Percentiles rank a stretch among this genome's conserved stretches.
phyloP scores from a whole-genome alignment of 805 yeast genomes.

The Ogataea paradorogensis region DNA sequence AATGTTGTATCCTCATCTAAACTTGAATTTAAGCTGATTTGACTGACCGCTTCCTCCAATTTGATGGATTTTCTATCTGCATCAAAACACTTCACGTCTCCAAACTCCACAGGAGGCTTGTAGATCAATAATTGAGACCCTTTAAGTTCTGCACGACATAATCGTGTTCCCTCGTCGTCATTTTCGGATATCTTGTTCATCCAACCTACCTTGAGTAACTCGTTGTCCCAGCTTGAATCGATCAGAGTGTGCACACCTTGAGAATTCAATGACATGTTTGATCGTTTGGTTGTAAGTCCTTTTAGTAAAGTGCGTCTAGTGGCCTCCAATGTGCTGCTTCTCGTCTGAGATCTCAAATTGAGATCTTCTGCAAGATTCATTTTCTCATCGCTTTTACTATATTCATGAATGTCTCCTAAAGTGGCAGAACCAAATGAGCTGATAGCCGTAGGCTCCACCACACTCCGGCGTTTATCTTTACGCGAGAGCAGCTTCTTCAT shows the following conservation, averaged over 20 bases:
- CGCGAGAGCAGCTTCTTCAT: conserved; percentile 36
- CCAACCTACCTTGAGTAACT: conserved; percentile 55
- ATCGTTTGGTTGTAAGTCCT: conserved; percentile 18
- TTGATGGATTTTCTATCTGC: conserved; percentile 3
- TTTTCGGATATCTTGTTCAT: conserved; percentile 44
- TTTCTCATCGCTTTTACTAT: conserved; percentile 2
- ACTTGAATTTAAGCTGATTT: neutral
- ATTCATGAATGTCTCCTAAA: conserved; percentile 12
- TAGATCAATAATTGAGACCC: conserved; percentile 66
- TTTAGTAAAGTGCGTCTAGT: conserved; percentile 17
- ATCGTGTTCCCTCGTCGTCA: conserved; percentile 37
- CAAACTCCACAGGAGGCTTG: conserved; percentile 51
- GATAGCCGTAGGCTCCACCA: conserved; percentile 3
- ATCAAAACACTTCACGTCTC: conserved; percentile 35
- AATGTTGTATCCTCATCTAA: conserved; percentile 2
- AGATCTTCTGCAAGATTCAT: conserved; percentile 2
- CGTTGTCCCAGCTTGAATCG: conserved; percentile 33
- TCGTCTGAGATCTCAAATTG: conserved; percentile 1
- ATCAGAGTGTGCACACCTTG: conserved; percentile 19
- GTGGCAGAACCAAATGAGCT: conserved; percentile 3
- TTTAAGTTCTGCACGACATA: conserved; percentile 63
- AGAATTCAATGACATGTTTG: conserved; percentile 16
- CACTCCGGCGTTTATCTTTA: conserved; percentile 26
- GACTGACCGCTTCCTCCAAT: neutral
- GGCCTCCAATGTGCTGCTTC: conserved; percentile 6